Percentiles rank a stretch among this genome's conserved stretches.
These are phyloP conservation scores for Adansonia madagascariensis DNA, from an alignment of 441 rosid species.

Conservation along the genomic window DNA sequence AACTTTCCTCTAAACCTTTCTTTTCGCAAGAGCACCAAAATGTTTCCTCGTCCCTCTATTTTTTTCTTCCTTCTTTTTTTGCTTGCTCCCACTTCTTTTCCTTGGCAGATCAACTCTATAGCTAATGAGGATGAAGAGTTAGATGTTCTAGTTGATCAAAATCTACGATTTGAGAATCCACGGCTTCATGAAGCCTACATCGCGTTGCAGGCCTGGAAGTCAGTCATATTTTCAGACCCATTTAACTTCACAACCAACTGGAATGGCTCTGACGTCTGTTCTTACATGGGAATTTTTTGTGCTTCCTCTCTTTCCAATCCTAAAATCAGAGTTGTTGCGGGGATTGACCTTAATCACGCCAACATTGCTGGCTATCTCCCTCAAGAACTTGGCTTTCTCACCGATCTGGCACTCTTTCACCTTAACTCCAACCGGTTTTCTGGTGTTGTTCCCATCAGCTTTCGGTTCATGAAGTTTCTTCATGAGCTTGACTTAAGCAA, in stretches of 20 bases:
- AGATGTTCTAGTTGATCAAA: slow-evolving; percentile 45
- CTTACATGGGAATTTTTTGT: slow-evolving; percentile 62
- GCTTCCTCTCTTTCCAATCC: slow-evolving; percentile 46
- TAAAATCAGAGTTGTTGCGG: slow-evolving; percentile 52
- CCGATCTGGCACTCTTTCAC: slow-evolving; percentile 65
- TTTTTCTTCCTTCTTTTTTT: slow-evolving; percentile 34
- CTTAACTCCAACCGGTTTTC: slow-evolving; percentile 73
- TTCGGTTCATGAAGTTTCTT: slow-evolving; percentile 54
- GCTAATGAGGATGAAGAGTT: slow-evolving; percentile 36
- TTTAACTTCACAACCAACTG: slow-evolving; percentile 68
- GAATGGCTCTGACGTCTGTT: slow-evolving; percentile 62
- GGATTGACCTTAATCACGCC: slow-evolving; percentile 69
- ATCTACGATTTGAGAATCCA: slow-evolving; percentile 53
- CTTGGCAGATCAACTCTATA: slow-evolving; percentile 38
- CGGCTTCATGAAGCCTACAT: slow-evolving; percentile 63
- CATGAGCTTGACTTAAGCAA: slow-evolving; percentile 69
- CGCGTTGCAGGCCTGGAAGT: slow-evolving; percentile 71
- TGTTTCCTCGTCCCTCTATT: slow-evolving; percentile 29
- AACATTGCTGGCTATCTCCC: slow-evolving; percentile 74
- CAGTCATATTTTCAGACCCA: slow-evolving; percentile 68
- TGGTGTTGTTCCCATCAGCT: slow-evolving; percentile 51
- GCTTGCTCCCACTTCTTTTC: slow-evolving; percentile 36
- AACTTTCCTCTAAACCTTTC: slow-evolving; percentile 14
- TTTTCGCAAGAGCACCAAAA: background rate
- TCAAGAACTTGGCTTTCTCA: slow-evolving; percentile 57